Evolutionary conservation across 495 filamentous ascomycete species (phyloP), one percentile per base, ranked within the genome.

Genomic region (Penicillium robsamsonii): DNA sequence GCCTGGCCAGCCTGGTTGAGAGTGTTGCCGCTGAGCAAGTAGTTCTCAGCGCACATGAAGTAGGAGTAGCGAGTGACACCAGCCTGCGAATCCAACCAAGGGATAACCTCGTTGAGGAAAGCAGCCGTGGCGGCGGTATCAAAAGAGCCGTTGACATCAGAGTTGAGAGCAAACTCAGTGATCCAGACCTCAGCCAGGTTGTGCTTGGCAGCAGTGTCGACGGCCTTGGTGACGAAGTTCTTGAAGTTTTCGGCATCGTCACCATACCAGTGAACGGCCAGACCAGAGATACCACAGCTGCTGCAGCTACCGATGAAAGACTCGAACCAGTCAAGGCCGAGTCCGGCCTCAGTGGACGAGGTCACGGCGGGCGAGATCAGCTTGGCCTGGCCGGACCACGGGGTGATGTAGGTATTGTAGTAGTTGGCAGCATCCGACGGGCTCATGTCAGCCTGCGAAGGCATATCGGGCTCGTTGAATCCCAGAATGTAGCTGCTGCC

Each of bases 381-480:
- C 60, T 80, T 80, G 37, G 80, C 88, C 60, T 82, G 69, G 64
- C 82, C 81, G 17, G 76, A 66, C 73, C 82, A 89, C 9, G 84
- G 85, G 61, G 85, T 79, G 84, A 96, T 89, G 73, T 87, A 83
- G 53, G 77, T 58, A 57, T 73, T 79, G 75, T 86, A 92, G 48
- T 65, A 77, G 7, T 48, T 50, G 41, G 85, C 91, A 31, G 90
- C 90, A 4, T 68, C 71, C 29, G 72, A 59, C 33, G 84, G 78
- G 33, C 71, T 65, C 72, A 95, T 77, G 76, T 86, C 82, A 60
- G 91, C 78, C 72, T 95, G 90, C 1, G 60, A 64, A 18, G 60
- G 3, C 46, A 79, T 76, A 62, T 96, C 92, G 44, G 90, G 90
- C 79, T 96, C 92, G 82, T 96, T 96, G 86, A 95, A 93, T 60